Evolutionary conservation across 73 alveolate species (phyloP).

Genomic region (Symbiodinium pilosum): DNA sequence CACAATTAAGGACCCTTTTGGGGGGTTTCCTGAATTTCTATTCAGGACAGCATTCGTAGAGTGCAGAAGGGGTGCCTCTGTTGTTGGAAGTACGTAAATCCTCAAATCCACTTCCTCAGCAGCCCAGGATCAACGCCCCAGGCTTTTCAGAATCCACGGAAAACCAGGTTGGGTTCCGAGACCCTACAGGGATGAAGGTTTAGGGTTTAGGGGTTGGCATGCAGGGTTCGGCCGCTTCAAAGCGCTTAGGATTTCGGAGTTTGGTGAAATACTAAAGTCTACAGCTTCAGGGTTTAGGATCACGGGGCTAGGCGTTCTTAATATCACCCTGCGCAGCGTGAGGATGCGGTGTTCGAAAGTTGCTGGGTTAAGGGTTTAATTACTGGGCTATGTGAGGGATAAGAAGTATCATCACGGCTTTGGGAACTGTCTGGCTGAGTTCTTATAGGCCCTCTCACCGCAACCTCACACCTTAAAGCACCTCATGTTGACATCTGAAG

Average conservation of each 20-base stretch:
- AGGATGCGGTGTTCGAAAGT: too few relatives aligned
- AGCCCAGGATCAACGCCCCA: not conserved
- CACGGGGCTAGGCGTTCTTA: not conserved
- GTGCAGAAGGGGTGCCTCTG: not conserved
- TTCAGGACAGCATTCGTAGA: not conserved
- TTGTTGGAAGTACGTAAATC: not conserved
- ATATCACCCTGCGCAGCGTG: too few relatives aligned
- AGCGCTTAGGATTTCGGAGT: not conserved
- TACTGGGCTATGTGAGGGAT: not conserved
- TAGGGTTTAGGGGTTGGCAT: not conserved
- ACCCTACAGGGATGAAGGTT: not conserved
- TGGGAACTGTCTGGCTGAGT: not conserved
- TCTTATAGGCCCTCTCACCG: not conserved
- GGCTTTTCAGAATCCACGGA: too few relatives aligned
- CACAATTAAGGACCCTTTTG: too few relatives aligned
- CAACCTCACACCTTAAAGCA: too few relatives aligned
- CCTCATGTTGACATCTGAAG: too few relatives aligned
- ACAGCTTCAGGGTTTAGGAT: not conserved
- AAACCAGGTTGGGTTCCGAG: too few relatives aligned
- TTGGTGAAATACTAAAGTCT: not conserved
- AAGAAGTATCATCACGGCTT: not conserved
- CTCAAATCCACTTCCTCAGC: too few relatives aligned
- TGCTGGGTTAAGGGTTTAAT: too few relatives aligned
- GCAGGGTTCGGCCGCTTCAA: not conserved
- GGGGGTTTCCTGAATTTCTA: not conserved